phyloP scores from a whole-genome alignment of 345 rosid species.

The Mangifera indica region DNA sequence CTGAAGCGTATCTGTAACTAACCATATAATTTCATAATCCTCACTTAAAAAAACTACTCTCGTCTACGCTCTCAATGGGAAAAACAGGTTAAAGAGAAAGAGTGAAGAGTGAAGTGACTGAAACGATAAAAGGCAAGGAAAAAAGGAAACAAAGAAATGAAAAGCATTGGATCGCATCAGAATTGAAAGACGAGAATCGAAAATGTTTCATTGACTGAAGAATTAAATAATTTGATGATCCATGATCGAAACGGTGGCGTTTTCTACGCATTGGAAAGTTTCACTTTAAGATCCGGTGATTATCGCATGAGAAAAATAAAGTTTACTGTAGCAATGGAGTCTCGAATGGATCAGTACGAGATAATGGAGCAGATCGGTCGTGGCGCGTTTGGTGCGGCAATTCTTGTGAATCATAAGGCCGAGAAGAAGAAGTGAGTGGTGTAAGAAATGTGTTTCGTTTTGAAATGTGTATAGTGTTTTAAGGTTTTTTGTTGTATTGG shows the following conservation, averaged over 20 bases:
- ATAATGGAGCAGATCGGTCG: conserved; percentile 99
- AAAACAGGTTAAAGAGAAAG: too few relatives aligned
- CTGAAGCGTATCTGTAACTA: too few relatives aligned
- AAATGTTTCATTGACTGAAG: conserved; percentile 8
- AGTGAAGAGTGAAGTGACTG: too few relatives aligned
- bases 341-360: conserved; percentile 98
- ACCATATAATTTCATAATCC: too few relatives aligned
- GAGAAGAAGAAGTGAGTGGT: conserved; percentile 77
- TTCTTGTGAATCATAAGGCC: conserved; percentile 87
- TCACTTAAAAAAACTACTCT: too few relatives aligned
- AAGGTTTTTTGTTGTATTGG: not conserved
- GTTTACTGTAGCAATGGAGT: conserved; percentile 53
- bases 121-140: not conserved
- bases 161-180: conserved; percentile 14
- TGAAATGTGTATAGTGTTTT: not conserved
- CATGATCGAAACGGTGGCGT: conserved; percentile 1
- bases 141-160: not conserved
- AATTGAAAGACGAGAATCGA: conserved; percentile 16
- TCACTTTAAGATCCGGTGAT: conserved; percentile 14
- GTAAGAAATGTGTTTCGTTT: not conserved
- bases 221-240: too few relatives aligned
- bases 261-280: not conserved
- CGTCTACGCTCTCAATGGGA: too few relatives aligned
- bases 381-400: conserved; percentile 98
- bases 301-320: conserved; percentile 8